Conservation (phyloP, 768 basidiomycete genomes). For the Macrolepiota fuliginosa region DNA sequence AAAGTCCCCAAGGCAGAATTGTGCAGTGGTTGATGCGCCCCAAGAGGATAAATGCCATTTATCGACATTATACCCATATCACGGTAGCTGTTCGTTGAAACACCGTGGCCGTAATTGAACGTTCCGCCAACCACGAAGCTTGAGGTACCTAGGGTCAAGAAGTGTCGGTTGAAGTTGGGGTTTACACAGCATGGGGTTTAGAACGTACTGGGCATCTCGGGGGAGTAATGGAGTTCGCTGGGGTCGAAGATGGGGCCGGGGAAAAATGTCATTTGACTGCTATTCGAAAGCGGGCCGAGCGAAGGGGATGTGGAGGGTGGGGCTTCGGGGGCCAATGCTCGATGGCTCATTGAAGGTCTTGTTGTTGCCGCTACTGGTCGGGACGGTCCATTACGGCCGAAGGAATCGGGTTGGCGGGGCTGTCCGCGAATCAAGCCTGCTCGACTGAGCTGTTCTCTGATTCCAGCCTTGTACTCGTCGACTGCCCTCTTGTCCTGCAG, state of each 20-base stretch:
- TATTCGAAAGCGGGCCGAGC: slow-evolving; percentile 12
- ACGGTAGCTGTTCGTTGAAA: not conserved
- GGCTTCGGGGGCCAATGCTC: slow-evolving; percentile 23
- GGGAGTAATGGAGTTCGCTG: slow-evolving; percentile 26
- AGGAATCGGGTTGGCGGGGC: slow-evolving; percentile 51
- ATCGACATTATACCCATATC: slow-evolving; percentile 1
- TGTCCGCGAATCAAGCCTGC: slow-evolving; percentile 82
- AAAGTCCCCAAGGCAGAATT: not conserved
- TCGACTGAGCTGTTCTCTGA: slow-evolving; percentile 76
- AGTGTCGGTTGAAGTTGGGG: slow-evolving; percentile 13
- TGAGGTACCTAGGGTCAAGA: slow-evolving; percentile 30
- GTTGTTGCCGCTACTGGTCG: slow-evolving; percentile 22
- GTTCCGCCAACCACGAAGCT: slow-evolving; percentile 31
- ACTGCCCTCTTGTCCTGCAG: slow-evolving; percentile 78
- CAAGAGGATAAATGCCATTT: not conserved
- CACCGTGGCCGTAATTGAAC: not conserved
- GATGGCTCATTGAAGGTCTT: slow-evolving; percentile 18
- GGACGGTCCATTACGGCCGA: slow-evolving; percentile 32
- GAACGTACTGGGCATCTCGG: slow-evolving; percentile 44
- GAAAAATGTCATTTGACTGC: slow-evolving; percentile 22
- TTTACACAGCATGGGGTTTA: not conserved
- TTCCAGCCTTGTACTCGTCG: slow-evolving; percentile 79
- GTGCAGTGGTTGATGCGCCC: not conserved
- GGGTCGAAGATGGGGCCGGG: slow-evolving; percentile 22
- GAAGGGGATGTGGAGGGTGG: slow-evolving; percentile 17